A percentile compares a stretch with the other conserved stretches of the same genome.
These are phyloP conservation scores for Colletotrichum truncatum DNA, from an alignment of 2,329 filamentous ascomycete genomes.

Conservation along the genomic window DNA sequence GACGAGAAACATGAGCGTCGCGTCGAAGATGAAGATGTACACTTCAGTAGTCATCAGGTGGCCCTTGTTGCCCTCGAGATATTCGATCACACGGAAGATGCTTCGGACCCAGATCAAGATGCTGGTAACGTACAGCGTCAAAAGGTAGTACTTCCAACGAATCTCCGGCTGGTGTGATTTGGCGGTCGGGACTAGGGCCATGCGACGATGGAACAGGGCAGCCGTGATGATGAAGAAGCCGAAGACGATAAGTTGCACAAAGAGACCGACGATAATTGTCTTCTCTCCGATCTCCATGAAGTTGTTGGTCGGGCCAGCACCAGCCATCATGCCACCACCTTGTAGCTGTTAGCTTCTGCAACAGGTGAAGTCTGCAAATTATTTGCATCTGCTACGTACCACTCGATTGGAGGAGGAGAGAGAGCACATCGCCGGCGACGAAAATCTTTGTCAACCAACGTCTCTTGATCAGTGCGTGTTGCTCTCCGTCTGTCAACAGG, in stretches of 20 bases:
- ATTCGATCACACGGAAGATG: slow-evolving; percentile 57
- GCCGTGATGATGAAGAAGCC: slow-evolving; percentile 59
- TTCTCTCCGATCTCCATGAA: slow-evolving; percentile 46
- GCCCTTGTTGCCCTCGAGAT: slow-evolving; percentile 50
- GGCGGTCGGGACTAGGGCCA: slow-evolving; percentile 31
- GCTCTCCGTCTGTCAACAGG: slow-evolving; percentile 45
- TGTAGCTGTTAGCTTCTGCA: background rate
- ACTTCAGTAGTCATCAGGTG: slow-evolving; percentile 51
- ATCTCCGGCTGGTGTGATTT: slow-evolving; percentile 29
- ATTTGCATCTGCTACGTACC: slow-evolving; percentile 33
- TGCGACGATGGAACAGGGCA: slow-evolving; percentile 50
- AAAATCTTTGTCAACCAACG: slow-evolving; percentile 61
- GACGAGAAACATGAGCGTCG: slow-evolving; percentile 49
- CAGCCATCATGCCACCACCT: slow-evolving; percentile 28
- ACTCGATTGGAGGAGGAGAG: slow-evolving; percentile 46
- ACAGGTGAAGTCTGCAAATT: too few species aligned
- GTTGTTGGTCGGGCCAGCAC: slow-evolving; percentile 4
- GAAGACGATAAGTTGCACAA: slow-evolving; percentile 64
- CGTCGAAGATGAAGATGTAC: slow-evolving; percentile 55
- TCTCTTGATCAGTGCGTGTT: slow-evolving; percentile 50
- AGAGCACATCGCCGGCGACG: slow-evolving; percentile 58
- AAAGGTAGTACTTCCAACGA: slow-evolving; percentile 41
- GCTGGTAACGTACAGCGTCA: slow-evolving; percentile 42
- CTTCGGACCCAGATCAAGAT: slow-evolving; percentile 54
- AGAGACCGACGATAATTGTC: slow-evolving; percentile 60